Conservation (phyloP, 164 flowering plant species). For the Magnolia changhungtana region DNA sequence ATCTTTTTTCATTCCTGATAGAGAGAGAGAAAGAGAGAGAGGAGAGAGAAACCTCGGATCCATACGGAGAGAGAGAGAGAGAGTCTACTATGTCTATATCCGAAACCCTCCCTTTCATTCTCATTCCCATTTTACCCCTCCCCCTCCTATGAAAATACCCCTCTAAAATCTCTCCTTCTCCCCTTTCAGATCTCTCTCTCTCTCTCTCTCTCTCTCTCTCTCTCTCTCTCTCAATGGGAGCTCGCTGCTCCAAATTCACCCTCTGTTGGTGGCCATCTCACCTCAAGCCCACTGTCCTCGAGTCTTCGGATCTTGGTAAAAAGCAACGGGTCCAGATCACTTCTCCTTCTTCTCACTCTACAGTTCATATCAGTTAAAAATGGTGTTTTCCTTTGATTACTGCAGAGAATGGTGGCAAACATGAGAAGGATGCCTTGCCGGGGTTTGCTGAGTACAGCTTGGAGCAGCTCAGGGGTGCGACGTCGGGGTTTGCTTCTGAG, state of each 20-base stretch:
- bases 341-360: not conserved
- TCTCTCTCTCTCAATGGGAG: slow-evolving; percentile 51
- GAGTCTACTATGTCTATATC: not conserved
- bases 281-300: slow-evolving; percentile 52
- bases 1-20: not conserved
- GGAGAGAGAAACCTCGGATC: not conserved
- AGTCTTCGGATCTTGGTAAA: slow-evolving; percentile 60
- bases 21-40: not conserved
- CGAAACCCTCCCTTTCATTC: not conserved
- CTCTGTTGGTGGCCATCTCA: slow-evolving; percentile 76
- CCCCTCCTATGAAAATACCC: no score
- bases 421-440: slow-evolving; percentile 38
- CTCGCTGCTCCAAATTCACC: slow-evolving; percentile 68
- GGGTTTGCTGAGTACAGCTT: slow-evolving; percentile 62
- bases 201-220: slow-evolving; percentile 3
- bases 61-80: not conserved
- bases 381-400: not conserved
- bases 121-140: no score
- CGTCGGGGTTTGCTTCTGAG: slow-evolving; percentile 65
- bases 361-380: not conserved
- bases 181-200: slow-evolving; percentile 1
- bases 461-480: slow-evolving; percentile 68
- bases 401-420: slow-evolving; percentile 55
- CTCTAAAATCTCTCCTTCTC: no score
- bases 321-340: not conserved